Evolutionary conservation across 495 filamentous ascomycete genomes (phyloP), one percentile per base, ranked within the genome.

Genomic region (Cercophora scortea): DNA sequence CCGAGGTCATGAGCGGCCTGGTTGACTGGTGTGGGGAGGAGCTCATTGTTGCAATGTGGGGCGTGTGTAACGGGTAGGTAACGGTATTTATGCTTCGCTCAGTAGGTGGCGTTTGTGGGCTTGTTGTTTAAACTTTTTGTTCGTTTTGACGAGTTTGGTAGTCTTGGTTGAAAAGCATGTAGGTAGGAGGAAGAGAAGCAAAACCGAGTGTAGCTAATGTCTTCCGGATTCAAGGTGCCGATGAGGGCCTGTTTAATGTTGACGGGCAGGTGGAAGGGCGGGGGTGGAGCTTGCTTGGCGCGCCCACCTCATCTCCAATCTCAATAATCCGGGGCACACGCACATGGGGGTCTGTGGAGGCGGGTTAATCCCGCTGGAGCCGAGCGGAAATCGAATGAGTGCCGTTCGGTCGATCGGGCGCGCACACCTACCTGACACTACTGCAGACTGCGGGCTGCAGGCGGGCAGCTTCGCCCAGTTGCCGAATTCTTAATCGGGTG

Each of bases 1-100:
- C 66, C 0, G 66, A 63, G 45, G 71, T 69, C 15, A 68, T 66
- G 56, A 75, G 56, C 44, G 44, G 62, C 6, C 60, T 52, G 36
- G 41, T 13, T 42, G 41, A 8, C 32, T 17, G 43, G 25, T 45
- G 43, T 32, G 6, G 43, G 18, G 10, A 13, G 18, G 10, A 13
- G 43, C 32, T 45, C 43, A 45, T 45, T 32, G 16, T 45, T 25
- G n/a, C 17, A 15, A n/a, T n/a, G n/a, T n/a, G 13, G 41, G 15
- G 13, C 15, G 41, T 15, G 8, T 15, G 8, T 42, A 4, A 38
- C 36, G 36, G 36, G 36, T 11, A 11, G 36, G 36, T 38, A 11
- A 11, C 11, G 9, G 36, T 38, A 38, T 38, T 38, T 38, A 11
- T 10, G 36, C 10, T 38, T 25, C 25, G 25, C 2, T 25, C 25